Conservation (phyloP, 805 yeast species). For the Millerozyma acaciae region DNA sequence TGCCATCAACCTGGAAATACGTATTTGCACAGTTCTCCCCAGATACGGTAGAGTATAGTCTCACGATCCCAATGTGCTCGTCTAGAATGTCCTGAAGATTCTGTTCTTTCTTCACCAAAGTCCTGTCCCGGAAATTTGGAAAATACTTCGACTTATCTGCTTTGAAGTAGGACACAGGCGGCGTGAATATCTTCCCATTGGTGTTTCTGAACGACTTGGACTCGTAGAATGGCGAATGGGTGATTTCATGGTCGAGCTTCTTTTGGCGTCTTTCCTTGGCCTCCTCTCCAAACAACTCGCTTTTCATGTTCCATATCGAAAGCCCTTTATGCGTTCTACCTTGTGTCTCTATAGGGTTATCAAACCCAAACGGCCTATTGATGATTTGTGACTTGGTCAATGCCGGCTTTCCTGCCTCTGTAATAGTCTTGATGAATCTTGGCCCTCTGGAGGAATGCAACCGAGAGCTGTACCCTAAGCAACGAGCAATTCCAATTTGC, state of each 20-base stretch:
- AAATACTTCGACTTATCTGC: constrained; percentile 71
- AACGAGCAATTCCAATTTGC: constrained; percentile 1
- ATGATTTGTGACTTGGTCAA: constrained; percentile 28
- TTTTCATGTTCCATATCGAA: constrained; percentile 14
- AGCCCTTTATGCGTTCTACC: constrained; percentile 9
- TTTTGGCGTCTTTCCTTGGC: constrained; percentile 37
- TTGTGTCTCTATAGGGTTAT: constrained; percentile 19
- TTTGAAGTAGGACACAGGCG: constrained; percentile 79
- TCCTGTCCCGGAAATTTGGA: constrained; percentile 68
- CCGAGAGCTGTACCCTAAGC: not conserved
- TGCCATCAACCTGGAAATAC: constrained; percentile 48
- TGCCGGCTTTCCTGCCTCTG: constrained; percentile 38
- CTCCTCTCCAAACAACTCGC: constrained; percentile 27
- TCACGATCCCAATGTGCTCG: constrained; percentile 57
- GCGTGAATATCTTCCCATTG: constrained; percentile 76
- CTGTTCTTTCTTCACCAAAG: constrained; percentile 38
- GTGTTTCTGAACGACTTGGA: constrained; percentile 56
- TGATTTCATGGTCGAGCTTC: constrained; percentile 38
- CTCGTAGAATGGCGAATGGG: constrained; percentile 43
- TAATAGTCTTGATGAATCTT: constrained; percentile 32
- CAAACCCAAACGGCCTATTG: constrained; percentile 38
- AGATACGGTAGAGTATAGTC: constrained; percentile 62
- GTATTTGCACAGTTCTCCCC: constrained; percentile 66
- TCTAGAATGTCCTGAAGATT: constrained; percentile 36
- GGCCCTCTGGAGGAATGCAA: constrained; percentile 18